phyloP scores from a whole-genome alignment of 768 basidiomycete genomes.

The Russula olivacea region DNA sequence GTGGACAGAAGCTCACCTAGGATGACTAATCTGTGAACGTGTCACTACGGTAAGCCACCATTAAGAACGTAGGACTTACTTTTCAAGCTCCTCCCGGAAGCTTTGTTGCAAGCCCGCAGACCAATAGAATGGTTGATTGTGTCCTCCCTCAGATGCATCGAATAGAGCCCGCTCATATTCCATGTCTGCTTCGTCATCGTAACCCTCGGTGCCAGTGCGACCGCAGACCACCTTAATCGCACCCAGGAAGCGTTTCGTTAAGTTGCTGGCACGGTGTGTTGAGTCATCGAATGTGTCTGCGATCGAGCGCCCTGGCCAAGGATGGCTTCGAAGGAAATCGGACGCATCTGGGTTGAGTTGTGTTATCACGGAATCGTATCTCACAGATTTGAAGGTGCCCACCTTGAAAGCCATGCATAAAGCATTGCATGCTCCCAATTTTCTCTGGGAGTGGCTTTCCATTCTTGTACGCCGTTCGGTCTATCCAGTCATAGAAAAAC shows the following conservation, averaged over 20 bases:
- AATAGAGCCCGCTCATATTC: slow-evolving; percentile 69
- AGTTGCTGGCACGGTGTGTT: slow-evolving; percentile 62
- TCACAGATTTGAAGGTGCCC: slow-evolving; percentile 2
- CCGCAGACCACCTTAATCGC: slow-evolving; percentile 81
- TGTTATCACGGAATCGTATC: not conserved
- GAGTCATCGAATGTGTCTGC: slow-evolving; percentile 84
- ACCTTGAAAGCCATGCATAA: slow-evolving; percentile 81
- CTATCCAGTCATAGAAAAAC: slow-evolving; percentile 92
- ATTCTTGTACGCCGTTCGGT: slow-evolving; percentile 74
- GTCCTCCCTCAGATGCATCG: slow-evolving; percentile 57
- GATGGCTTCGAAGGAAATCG: slow-evolving; percentile 78
- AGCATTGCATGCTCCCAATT: slow-evolving; percentile 86
- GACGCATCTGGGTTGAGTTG: slow-evolving; percentile 56
- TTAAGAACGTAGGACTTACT: slow-evolving; percentile 41
- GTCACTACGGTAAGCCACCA: slow-evolving; percentile 20
- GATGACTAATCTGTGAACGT: slow-evolving; percentile 61
- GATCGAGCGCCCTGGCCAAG: slow-evolving; percentile 82
- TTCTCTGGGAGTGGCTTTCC: slow-evolving; percentile 81
- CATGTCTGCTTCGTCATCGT: slow-evolving; percentile 58
- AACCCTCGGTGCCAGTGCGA: slow-evolving; percentile 66
- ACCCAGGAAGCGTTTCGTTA: slow-evolving; percentile 61
- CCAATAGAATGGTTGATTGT: slow-evolving; percentile 73
- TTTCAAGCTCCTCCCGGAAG: slow-evolving; percentile 85
- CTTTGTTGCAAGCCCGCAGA: slow-evolving; percentile 68
- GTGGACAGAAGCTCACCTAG: slow-evolving; percentile 47